A percentile compares a stretch with the other conserved stretches of the same genome.
These are phyloP conservation scores for Candida namnaoensis DNA, from an alignment of 805 yeast species.

Conservation along the genomic window DNA sequence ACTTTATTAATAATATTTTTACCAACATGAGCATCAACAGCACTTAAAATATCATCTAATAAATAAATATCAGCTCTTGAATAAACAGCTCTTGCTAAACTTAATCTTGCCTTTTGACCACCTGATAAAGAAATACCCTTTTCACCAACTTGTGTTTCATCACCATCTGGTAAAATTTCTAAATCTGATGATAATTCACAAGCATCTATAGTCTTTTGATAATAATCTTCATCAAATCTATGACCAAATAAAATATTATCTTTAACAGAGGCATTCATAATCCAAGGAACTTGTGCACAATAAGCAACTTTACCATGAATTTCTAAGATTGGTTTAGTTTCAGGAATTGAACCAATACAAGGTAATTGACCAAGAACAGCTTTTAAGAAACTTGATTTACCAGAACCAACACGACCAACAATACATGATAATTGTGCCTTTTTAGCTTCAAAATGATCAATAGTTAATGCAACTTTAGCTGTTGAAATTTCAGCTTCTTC, in stretches of 20 bases:
- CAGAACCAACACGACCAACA: conserved; percentile 86
- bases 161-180: conserved; percentile 78
- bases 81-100: conserved; percentile 93
- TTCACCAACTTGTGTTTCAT: conserved; percentile 90
- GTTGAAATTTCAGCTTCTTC: conserved; percentile 42
- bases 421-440: conserved; percentile 80
- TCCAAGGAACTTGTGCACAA: conserved; percentile 94
- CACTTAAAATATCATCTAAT: conserved; percentile 88
- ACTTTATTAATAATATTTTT: conserved; percentile 76
- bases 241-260: conserved; percentile 92
- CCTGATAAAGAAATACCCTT: conserved; percentile 95
- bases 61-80: conserved; percentile 88
- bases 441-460: conserved; percentile 52
- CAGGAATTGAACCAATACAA: conserved; percentile 58
- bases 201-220: conserved; percentile 72
- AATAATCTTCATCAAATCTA: conserved; percentile 72
- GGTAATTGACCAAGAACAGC: conserved; percentile 77
- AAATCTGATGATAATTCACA: conserved; percentile 83
- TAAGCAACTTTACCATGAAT: conserved; percentile 79
- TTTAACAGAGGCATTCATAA: conserved; percentile 86
- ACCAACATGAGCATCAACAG: conserved; percentile 97
- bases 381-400: conserved; percentile 78
- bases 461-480: conserved; percentile 57
- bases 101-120: conserved; percentile 94
- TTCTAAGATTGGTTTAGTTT: conserved; percentile 8